Evolutionary conservation across 371 early-diverging fungal species (phyloP).

Genomic region (Mucor circinelloides): DNA sequence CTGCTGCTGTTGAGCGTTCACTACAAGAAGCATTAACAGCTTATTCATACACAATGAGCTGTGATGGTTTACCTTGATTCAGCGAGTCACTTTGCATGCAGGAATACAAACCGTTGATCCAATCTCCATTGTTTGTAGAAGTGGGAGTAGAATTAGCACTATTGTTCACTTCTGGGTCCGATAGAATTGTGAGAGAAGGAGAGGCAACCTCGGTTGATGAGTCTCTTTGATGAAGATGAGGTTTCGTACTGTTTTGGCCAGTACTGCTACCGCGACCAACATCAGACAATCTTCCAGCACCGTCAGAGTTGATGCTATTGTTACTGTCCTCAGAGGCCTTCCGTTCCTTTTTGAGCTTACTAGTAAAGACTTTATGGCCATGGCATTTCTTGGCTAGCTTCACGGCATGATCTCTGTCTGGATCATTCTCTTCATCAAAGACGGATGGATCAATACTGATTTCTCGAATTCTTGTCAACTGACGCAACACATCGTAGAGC

Average conservation of each 20-base stretch:
- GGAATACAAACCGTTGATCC: conserved; percentile 46
- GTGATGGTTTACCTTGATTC: conserved; percentile 15
- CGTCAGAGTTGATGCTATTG: no score
- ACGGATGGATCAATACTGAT: conserved; percentile 27
- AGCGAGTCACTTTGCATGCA: conserved; percentile 18
- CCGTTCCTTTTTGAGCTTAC: neutral
- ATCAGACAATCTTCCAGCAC: conserved; percentile 12
- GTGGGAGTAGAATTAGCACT: conserved; percentile 31
- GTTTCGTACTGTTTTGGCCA: neutral
- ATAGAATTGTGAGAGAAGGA: conserved; percentile 1
- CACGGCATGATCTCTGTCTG: neutral
- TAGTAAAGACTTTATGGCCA: neutral
- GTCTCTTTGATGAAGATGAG: neutral
- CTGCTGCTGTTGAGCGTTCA: neutral
- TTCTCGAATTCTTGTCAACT: conserved; percentile 31
- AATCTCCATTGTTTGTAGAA: conserved; percentile 35
- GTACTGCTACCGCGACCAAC: conserved; percentile 22
- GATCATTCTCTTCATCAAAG: conserved; percentile 1
- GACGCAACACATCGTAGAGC: conserved; percentile 25
- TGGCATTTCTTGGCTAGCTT: neutral
- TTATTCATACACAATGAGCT: neutral
- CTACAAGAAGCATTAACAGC: neutral
- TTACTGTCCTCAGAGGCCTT: neutral
- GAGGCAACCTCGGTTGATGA: conserved; percentile 3
- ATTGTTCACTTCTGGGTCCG: conserved; percentile 17